These are phyloP conservation scores for Sabuloglossum arenarium DNA, from an alignment of 495 filamentous ascomycete genomes.

Conservation along the genomic window DNA sequence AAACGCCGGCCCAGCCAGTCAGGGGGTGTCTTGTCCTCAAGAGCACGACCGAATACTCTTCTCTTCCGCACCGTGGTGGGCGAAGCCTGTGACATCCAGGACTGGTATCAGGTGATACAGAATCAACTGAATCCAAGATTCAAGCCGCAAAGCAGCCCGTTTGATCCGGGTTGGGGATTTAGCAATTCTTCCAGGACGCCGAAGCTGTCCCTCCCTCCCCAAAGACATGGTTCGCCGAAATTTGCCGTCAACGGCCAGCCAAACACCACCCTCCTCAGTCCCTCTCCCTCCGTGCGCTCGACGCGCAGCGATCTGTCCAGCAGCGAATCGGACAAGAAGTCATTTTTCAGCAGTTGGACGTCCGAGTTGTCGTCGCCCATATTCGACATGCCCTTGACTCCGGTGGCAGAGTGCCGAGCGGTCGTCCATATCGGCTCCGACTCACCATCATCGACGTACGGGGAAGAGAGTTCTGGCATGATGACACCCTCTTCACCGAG, in stretches of 20 bases:
- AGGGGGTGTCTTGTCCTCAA: not conserved
- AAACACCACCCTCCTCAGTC: not conserved
- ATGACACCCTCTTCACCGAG: constrained; percentile 11
- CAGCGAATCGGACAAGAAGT: constrained; percentile 2
- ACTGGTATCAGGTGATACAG: constrained; percentile 2
- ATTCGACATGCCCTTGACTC: not conserved
- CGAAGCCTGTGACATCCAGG: not conserved
- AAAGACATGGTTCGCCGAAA: not conserved
- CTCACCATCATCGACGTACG: not conserved
- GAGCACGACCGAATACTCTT: not conserved
- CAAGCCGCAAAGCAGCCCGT: not conserved
- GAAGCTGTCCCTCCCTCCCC: not conserved
- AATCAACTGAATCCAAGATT: not conserved
- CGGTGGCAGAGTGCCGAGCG: not conserved
- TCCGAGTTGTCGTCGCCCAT: not conserved
- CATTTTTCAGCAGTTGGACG: not conserved
- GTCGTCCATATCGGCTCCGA: not conserved
- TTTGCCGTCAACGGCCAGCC: not conserved
- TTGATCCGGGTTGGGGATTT: not conserved
- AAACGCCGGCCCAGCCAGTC: constrained; percentile 5
- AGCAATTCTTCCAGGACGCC: not conserved
- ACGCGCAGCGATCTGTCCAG: constrained; percentile 3
- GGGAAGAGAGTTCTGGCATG: not conserved
- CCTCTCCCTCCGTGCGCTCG: not conserved
- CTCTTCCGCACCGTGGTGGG: constrained; percentile 3